These are phyloP conservation scores for Flaveria brownii DNA, from an alignment of 129 eudicot species.

Conservation along the genomic window DNA sequence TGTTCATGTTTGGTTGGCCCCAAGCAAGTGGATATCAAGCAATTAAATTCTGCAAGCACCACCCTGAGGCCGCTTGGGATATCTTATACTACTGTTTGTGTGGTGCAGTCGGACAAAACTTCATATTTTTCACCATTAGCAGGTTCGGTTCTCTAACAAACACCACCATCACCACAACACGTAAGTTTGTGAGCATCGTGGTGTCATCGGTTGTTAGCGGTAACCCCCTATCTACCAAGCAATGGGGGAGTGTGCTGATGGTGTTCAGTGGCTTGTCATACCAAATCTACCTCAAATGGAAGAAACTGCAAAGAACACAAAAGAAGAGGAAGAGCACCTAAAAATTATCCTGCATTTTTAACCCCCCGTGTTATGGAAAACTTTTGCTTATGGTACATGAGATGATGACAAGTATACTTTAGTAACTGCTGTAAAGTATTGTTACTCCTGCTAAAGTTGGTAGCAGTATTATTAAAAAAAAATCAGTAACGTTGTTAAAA, in stretches of 20 bases:
- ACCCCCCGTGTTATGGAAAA: background rate
- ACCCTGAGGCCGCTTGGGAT: slow-evolving; percentile 97
- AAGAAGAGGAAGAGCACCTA: slow-evolving; percentile 61
- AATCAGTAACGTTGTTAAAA: no score
- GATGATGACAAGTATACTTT: no score
- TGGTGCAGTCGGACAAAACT: slow-evolving; percentile 93
- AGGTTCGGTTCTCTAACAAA: slow-evolving; percentile 89
- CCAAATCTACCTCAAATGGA: slow-evolving; percentile 91
- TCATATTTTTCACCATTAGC: slow-evolving; percentile 84
- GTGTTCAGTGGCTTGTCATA: slow-evolving; percentile 88
- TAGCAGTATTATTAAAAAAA: no score
- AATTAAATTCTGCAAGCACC: slow-evolving; percentile 70
- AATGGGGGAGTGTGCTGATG: slow-evolving; percentile 89
- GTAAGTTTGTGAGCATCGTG: slow-evolving; percentile 95
- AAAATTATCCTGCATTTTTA: background rate
- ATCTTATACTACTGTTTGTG: slow-evolving; percentile 78
- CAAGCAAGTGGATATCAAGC: slow-evolving; percentile 86
- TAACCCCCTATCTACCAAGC: slow-evolving; percentile 73
- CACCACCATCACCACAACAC: slow-evolving; percentile 93
- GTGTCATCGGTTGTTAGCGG: slow-evolving; percentile 90
- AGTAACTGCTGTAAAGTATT: no score
- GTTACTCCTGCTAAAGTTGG: no score
- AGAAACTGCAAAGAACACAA: slow-evolving; percentile 44
- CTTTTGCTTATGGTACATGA: no score
- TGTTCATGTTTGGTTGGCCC: slow-evolving; percentile 97